These are phyloP conservation scores for Wickerhamomyces queroliae DNA, from an alignment of 805 yeast genomes.

Conservation along the genomic window DNA sequence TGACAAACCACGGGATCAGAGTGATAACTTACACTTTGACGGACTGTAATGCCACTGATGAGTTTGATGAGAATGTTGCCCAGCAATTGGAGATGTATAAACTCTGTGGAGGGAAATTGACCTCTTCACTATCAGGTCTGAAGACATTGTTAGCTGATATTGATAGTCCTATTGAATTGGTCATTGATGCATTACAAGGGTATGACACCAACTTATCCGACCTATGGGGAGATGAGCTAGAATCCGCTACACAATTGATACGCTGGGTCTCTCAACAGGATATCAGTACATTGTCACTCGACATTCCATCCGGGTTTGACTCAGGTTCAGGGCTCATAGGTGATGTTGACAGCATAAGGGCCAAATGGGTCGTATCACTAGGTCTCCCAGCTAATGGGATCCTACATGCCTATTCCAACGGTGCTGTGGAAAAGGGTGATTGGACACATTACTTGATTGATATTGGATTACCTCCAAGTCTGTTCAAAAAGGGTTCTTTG, in stretches of 20 bases:
- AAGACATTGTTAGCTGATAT: conserved; percentile 35
- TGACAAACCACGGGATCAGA: conserved; percentile 67
- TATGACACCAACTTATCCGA: conserved; percentile 66
- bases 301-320: conserved; percentile 79
- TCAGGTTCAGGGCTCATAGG: conserved; percentile 63
- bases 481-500: conserved; percentile 37
- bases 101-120: conserved; percentile 66
- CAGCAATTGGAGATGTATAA: conserved; percentile 52
- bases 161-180: conserved; percentile 72
- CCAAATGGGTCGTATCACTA: conserved; percentile 59
- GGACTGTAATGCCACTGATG: conserved; percentile 6
- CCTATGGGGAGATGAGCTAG: conserved; percentile 34
- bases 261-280: conserved; percentile 59
- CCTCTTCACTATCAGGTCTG: conserved; percentile 27
- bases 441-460: conserved; percentile 59
- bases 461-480: conserved; percentile 61
- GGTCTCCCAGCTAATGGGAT: conserved; percentile 71
- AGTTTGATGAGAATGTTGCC: conserved; percentile 25
- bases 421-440: conserved; percentile 41
- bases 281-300: conserved; percentile 54
- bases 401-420: conserved; percentile 53
- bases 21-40: conserved; percentile 35
- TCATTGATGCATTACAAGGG: conserved; percentile 83
- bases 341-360: conserved; percentile 31
- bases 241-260: conserved; percentile 39